A percentile compares a stretch with the other conserved stretches of the same genome.
phyloP scores from a whole-genome alignment of 352 stramenopile genomes.

The Elongisporangium prolatum region DNA sequence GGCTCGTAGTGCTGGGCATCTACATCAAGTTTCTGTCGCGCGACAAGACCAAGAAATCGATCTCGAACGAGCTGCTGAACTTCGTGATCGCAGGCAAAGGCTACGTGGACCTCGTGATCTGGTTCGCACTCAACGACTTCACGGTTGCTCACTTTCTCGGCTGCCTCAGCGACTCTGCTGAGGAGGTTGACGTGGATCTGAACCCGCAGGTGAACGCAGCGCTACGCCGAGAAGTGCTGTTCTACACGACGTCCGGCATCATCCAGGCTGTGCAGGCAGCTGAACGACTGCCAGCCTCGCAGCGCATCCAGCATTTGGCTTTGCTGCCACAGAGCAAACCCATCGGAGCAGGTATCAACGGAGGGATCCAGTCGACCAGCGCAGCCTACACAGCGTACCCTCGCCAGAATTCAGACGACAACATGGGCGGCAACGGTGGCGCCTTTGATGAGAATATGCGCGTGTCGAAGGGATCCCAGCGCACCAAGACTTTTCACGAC shows the following conservation, averaged over 20 bases:
- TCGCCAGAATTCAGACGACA: slow-evolving; percentile 43
- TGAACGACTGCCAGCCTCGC: slow-evolving; percentile 61
- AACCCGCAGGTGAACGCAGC: slow-evolving; percentile 88
- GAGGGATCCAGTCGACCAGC: slow-evolving; percentile 14
- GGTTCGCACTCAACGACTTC: slow-evolving; percentile 87
- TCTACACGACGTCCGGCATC: slow-evolving; percentile 89
- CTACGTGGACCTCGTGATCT: slow-evolving; percentile 87
- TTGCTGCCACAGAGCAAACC: slow-evolving; percentile 74
- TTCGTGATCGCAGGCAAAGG: slow-evolving; percentile 85
- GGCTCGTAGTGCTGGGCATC: slow-evolving; percentile 71
- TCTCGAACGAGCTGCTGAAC: slow-evolving; percentile 73
- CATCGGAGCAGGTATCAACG: slow-evolving; percentile 20
- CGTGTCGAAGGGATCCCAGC: slow-evolving; percentile 62
- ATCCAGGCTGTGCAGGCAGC: slow-evolving; percentile 83
- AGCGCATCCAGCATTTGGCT: slow-evolving; percentile 81
- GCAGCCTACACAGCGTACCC: slow-evolving; percentile 43
- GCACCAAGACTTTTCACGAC: slow-evolving; percentile 86
- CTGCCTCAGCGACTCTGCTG: slow-evolving; percentile 44
- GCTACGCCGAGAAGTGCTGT: slow-evolving; percentile 83
- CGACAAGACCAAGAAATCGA: slow-evolving; percentile 46
- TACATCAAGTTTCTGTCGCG: slow-evolving; percentile 78
- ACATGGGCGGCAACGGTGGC: slow-evolving; percentile 13
- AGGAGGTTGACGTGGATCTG: slow-evolving; percentile 75
- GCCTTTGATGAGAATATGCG: slow-evolving; percentile 74
- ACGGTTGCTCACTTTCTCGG: slow-evolving; percentile 71